These are phyloP conservation scores for Mycena floridula DNA, from an alignment of 768 basidiomycete genomes.

Conservation along the genomic window DNA sequence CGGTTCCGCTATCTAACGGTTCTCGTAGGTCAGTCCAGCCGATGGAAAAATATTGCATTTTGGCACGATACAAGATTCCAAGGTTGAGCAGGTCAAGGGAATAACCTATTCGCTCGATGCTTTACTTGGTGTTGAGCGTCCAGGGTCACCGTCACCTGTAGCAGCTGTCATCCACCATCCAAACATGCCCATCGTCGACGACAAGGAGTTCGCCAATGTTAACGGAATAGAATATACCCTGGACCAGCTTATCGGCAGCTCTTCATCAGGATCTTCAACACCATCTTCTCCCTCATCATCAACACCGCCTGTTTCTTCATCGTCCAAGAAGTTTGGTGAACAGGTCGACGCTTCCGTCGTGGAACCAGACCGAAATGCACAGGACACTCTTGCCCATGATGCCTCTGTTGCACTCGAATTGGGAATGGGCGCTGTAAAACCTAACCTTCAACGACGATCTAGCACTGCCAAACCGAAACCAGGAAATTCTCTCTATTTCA, in stretches of 20 bases:
- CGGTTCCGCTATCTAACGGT: neutral
- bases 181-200: constrained; percentile 63
- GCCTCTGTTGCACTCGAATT: constrained; percentile 68
- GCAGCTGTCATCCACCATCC: constrained; percentile 35
- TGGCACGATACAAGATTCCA: constrained; percentile 70
- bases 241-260: constrained; percentile 75
- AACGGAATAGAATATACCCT: constrained; percentile 96
- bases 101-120: constrained; percentile 96
- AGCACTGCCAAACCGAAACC: constrained; percentile 46
- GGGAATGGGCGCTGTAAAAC: constrained; percentile 46
- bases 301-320: constrained; percentile 9
- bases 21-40: constrained; percentile 80
- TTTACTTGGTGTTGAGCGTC: constrained; percentile 71
- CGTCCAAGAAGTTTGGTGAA: constrained; percentile 54
- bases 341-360: constrained; percentile 74
- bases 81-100: constrained; percentile 96
- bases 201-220: constrained; percentile 90
- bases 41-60: constrained; percentile 93
- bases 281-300: constrained; percentile 23
- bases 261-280: constrained; percentile 32
- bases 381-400: constrained; percentile 60
- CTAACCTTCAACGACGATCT: constrained; percentile 29
- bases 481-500: constrained; percentile 84
- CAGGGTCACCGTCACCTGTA: constrained; percentile 37
- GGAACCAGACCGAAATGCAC: constrained; percentile 41